Conservation (phyloP, 495 filamentous ascomycete genomes). For the Hypomontagnella submonticulosa region DNA sequence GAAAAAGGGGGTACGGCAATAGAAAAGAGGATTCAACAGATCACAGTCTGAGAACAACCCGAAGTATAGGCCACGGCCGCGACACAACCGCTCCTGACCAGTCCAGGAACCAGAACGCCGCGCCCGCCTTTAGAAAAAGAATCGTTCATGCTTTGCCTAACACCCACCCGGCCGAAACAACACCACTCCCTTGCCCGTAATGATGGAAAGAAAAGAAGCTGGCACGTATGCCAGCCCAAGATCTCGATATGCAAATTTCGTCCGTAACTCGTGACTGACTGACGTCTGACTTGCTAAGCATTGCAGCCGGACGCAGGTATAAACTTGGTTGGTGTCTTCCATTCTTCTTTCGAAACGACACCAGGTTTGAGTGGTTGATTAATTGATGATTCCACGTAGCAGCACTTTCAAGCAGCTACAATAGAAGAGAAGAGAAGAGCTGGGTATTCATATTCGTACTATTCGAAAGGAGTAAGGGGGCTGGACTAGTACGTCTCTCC, state of each 20-base stretch:
- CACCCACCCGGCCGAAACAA: slow-evolving; percentile 33
- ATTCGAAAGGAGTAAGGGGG: slow-evolving; percentile 1
- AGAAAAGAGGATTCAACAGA: slow-evolving; percentile 9
- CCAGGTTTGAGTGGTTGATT: slow-evolving; percentile 23
- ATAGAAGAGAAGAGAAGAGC: slow-evolving; percentile 40
- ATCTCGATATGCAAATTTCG: slow-evolving; percentile 47
- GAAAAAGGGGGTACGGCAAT: slow-evolving; percentile 5
- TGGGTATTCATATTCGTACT: too few relatives aligned
- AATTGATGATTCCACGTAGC: slow-evolving; percentile 13
- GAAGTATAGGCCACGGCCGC: not conserved
- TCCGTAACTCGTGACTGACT: slow-evolving; percentile 51
- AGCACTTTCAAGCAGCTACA: slow-evolving; percentile 32
- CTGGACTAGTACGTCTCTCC: slow-evolving; percentile 59
- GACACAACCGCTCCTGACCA: slow-evolving; percentile 2
- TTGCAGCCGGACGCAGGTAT: slow-evolving; percentile 33
- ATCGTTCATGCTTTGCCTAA: slow-evolving; percentile 35
- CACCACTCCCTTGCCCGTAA: slow-evolving; percentile 18
- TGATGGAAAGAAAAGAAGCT: slow-evolving; percentile 31
- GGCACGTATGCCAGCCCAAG: slow-evolving; percentile 32
- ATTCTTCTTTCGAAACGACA: not conserved
- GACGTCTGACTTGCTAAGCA: slow-evolving; percentile 41
- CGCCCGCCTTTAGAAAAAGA: slow-evolving; percentile 17
- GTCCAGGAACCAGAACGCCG: slow-evolving; percentile 33
- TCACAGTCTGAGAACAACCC: slow-evolving; percentile 32
- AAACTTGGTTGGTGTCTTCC: slow-evolving; percentile 27